These are phyloP conservation scores for Tuber calosporum DNA, from an alignment of 495 filamentous ascomycete species.

Conservation along the genomic window DNA sequence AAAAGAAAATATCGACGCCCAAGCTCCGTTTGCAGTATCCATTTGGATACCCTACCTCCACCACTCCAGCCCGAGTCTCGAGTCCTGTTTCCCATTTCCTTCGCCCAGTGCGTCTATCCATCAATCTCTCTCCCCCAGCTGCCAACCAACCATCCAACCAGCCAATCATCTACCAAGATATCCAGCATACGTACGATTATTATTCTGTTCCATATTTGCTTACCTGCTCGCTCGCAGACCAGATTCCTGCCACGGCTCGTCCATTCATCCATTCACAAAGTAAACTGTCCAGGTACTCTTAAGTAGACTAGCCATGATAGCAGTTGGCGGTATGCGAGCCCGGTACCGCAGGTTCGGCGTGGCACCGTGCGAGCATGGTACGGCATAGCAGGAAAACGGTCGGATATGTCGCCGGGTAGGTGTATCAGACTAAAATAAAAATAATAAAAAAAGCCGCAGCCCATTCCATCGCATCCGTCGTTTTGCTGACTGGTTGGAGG, in stretches of 20 bases:
- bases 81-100: not conserved
- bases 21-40: not conserved
- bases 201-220: not conserved
- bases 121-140: not conserved
- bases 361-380: not conserved
- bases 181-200: not conserved
- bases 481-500: not conserved
- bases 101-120: not conserved
- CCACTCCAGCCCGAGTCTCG: not conserved
- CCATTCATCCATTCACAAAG: not conserved
- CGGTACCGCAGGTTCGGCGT: not conserved
- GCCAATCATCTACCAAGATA: not conserved
- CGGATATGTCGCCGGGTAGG: not conserved
- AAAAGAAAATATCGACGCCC: conserved; percentile 10
- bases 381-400: not conserved
- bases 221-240: not conserved
- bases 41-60: not conserved
- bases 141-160: not conserved
- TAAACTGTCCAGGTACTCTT: not conserved
- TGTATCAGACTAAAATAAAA: not conserved
- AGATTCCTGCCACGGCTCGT: not conserved
- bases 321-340: not conserved
- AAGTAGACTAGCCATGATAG: not conserved
- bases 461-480: not conserved
- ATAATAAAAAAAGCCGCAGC: not conserved